Conservation (phyloP, 2,329 filamentous ascomycete genomes). For the Penicillium sp. region DNA sequence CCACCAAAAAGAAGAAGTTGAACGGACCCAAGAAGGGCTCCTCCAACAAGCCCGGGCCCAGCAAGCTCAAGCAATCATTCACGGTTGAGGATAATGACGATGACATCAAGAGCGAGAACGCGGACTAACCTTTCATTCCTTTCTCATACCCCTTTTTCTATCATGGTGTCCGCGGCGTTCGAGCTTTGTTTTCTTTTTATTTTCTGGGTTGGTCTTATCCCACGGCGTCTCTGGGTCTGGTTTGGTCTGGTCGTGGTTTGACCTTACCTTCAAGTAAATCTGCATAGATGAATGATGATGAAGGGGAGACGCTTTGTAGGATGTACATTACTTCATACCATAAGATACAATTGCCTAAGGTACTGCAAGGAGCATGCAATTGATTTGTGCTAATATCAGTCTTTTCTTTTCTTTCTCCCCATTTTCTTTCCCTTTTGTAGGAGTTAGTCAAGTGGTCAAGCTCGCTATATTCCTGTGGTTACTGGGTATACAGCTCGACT, state of each 20-base stretch:
- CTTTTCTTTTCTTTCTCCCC: background rate
- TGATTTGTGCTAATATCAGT: background rate
- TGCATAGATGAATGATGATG: constrained; percentile 31
- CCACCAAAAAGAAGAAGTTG: constrained; percentile 52
- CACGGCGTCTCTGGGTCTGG: constrained; percentile 22
- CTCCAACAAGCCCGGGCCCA: constrained; percentile 39
- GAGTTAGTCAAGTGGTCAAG: background rate
- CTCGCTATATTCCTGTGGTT: too few relatives aligned
- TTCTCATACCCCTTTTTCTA: constrained; percentile 17
- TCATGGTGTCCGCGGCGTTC: constrained; percentile 16
- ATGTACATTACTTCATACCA: constrained; percentile 30
- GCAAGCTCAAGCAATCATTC: constrained; percentile 45
- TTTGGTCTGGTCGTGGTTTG: constrained; percentile 13
- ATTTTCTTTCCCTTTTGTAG: background rate
- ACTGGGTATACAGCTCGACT: background rate
- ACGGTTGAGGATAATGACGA: constrained; percentile 36
- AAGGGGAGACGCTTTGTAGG: constrained; percentile 18
- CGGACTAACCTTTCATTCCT: constrained; percentile 25
- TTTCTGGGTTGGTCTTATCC: constrained; percentile 13
- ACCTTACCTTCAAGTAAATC: constrained; percentile 15
- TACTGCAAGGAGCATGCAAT: constrained; percentile 4
- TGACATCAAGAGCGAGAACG: constrained; percentile 40
- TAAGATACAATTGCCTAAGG: constrained; percentile 12
- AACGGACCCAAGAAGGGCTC: constrained; percentile 40
- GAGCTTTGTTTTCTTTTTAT: constrained; percentile 9